Evolutionary conservation across 495 filamentous ascomycete genomes (phyloP), one percentile per base, ranked within the genome.

Genomic region (Hyphodiscus hymeniophilus): DNA sequence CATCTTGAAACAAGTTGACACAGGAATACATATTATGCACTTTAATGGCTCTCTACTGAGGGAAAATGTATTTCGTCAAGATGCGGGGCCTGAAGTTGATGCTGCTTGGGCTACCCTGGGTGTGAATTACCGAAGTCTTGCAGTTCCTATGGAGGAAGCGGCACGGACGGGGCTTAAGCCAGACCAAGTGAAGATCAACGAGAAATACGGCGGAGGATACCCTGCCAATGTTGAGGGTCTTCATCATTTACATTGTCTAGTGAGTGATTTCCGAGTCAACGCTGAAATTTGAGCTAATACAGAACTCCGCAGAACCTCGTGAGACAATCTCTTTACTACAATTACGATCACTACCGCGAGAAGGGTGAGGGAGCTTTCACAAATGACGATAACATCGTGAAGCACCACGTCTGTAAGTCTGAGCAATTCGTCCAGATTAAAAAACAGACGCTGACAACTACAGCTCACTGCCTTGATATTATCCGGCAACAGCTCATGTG

Each of bases 401-500:
- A 62, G 1, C 59, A 59, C 13, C 77, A 80, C 45, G 66, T 76
- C 32, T 68, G 59, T 52, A 30, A 39, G 49, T 47, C 18, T 18
- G 20, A 75, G 33, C 64, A 72, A 38, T 62, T 76, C 24, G 75
- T 76, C 70, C 75, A 72, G 10, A 28, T 4, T 28, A 28, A 28
- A 28, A 10, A 28, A 28, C 10, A 54, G 67, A 63, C 2, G 57
- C 66, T n/a, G 73, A 76, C 45, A 66, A 64, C 8, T 66, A 63
- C 70, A 77, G 46, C 71, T 6, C 73, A 80, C 47, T 79, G 76
- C 47, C 60, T 78, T 0, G 76, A 79, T 55, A 71, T 73, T 6
- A 43, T 78, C 45, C 66, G 75, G 4, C 74, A 78, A 41, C 67
- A 76, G 35, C 63, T 79, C 30, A 79, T 79, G 74, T 79, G 75